Evolutionary conservation across 163 green algal species (phyloP).

Genomic region (Volvox carteri): DNA sequence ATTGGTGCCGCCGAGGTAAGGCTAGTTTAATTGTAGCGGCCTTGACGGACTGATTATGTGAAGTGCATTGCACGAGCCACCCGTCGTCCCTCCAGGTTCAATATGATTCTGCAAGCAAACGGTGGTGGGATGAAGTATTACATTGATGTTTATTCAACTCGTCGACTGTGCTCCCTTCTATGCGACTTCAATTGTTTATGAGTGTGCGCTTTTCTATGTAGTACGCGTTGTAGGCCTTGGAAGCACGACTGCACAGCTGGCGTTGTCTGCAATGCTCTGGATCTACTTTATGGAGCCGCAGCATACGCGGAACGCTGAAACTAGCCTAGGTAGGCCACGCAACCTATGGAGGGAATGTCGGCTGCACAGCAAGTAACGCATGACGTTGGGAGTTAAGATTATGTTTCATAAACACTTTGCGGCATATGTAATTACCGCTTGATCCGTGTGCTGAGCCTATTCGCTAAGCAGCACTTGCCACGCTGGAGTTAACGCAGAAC

Average conservation of each 20-base stretch:
- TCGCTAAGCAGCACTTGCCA: no score
- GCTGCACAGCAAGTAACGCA: not conserved
- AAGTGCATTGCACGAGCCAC: no score
- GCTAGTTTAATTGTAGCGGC: no score
- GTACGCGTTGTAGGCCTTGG: not conserved
- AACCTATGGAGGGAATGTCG: not conserved
- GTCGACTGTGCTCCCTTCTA: not conserved
- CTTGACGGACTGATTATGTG: no score
- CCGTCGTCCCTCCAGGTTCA: not conserved
- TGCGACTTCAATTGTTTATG: not conserved
- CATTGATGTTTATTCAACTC: not conserved
- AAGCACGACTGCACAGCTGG: not conserved
- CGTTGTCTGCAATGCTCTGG: not conserved
- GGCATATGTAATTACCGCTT: no score
- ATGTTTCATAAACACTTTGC: no score
- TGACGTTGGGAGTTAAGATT: no score
- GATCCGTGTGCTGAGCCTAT: no score
- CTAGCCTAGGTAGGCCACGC: not conserved
- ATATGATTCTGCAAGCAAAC: constrained; percentile 17
- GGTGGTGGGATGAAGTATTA: not conserved
- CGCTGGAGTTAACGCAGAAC: no score
- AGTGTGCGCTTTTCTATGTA: not conserved
- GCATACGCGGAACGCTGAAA: not conserved
- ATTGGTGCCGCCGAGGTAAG: no score
- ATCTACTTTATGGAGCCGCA: not conserved